Conservation (phyloP, 2,329 filamentous ascomycete species). For the Ascocoryne sarcoides region DNA sequence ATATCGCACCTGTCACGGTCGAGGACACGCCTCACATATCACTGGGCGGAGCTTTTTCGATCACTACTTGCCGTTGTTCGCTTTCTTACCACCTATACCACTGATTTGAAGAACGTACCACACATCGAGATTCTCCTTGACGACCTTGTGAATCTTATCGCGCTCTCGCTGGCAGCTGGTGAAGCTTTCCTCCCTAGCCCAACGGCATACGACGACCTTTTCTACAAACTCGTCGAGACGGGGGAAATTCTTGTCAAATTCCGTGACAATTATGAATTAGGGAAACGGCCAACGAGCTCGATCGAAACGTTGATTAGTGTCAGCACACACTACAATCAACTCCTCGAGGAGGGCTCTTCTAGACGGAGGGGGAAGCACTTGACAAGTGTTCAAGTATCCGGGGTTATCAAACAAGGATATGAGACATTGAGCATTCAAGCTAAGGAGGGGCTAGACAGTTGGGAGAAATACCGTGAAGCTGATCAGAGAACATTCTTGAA, state of each 20-base stretch:
- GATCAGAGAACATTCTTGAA: slow-evolving; percentile 80
- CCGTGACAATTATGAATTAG: slow-evolving; percentile 62
- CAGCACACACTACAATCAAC: slow-evolving; percentile 75
- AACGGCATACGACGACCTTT: slow-evolving; percentile 86
- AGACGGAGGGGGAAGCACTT: slow-evolving; percentile 53
- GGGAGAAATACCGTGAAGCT: slow-evolving; percentile 79
- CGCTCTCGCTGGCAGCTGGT: slow-evolving; percentile 74
- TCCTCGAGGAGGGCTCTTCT: slow-evolving; percentile 55
- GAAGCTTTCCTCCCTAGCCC: slow-evolving; percentile 86
- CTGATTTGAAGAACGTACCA: slow-evolving; percentile 61
- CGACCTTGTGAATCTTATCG: slow-evolving; percentile 72
- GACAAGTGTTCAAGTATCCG: slow-evolving; percentile 74
- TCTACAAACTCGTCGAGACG: slow-evolving; percentile 95
- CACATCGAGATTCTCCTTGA: slow-evolving; percentile 68
- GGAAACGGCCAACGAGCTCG: slow-evolving; percentile 52
- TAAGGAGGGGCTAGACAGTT: slow-evolving; percentile 75
- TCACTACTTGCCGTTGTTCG: slow-evolving; percentile 79
- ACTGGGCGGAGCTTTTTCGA: slow-evolving; percentile 94
- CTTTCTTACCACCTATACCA: slow-evolving; percentile 80
- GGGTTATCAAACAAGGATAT: slow-evolving; percentile 93
- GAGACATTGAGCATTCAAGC: slow-evolving; percentile 89
- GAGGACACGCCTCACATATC: slow-evolving; percentile 73
- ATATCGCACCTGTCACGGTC: slow-evolving; percentile 78
- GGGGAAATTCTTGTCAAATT: slow-evolving; percentile 78
- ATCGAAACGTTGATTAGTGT: slow-evolving; percentile 81